Evolutionary conservation across 345 rosid genomes (phyloP).

Genomic region (Moringa oleifera): DNA sequence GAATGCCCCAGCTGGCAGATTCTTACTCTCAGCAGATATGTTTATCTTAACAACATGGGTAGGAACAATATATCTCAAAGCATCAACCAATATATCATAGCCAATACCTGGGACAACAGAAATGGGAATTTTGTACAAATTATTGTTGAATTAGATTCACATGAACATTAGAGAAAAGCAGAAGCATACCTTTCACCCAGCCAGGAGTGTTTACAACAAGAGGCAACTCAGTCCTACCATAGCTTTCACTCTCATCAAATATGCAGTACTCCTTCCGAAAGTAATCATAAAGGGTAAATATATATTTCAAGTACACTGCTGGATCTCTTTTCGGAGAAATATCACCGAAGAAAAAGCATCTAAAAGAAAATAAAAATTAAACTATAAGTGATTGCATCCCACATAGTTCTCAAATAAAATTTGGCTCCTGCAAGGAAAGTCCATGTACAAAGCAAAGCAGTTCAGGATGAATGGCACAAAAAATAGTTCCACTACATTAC

Average conservation of each 20-base stretch:
- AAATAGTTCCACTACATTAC: not conserved
- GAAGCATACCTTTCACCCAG: constrained; percentile 84
- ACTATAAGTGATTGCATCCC: not conserved
- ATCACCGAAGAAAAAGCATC: constrained; percentile 89
- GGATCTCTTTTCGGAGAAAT: constrained; percentile 88
- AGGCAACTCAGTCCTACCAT: constrained; percentile 48
- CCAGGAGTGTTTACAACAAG: constrained; percentile 89
- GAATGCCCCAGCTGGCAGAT: constrained; percentile 75
- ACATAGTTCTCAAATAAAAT: not conserved
- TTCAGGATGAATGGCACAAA: too few relatives aligned
- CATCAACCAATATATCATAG: constrained; percentile 75
- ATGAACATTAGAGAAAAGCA: not conserved
- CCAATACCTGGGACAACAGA: constrained; percentile 60
- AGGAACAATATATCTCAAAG: constrained; percentile 61
- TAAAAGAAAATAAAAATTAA: constrained; percentile 21
- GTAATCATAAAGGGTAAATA: constrained; percentile 53
- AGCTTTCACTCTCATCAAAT: constrained; percentile 25
- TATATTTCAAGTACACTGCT: constrained; percentile 52
- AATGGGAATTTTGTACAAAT: not conserved
- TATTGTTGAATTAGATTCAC: not conserved
- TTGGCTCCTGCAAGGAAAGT: not conserved
- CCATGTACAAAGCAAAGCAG: not conserved
- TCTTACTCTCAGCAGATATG: constrained; percentile 56
- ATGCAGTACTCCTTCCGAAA: constrained; percentile 42
- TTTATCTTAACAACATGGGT: constrained; percentile 88